Evolutionary conservation across 495 filamentous ascomycete species (phyloP), one percentile per base, ranked within the genome.

Genomic region (Entonaema liquescens): DNA sequence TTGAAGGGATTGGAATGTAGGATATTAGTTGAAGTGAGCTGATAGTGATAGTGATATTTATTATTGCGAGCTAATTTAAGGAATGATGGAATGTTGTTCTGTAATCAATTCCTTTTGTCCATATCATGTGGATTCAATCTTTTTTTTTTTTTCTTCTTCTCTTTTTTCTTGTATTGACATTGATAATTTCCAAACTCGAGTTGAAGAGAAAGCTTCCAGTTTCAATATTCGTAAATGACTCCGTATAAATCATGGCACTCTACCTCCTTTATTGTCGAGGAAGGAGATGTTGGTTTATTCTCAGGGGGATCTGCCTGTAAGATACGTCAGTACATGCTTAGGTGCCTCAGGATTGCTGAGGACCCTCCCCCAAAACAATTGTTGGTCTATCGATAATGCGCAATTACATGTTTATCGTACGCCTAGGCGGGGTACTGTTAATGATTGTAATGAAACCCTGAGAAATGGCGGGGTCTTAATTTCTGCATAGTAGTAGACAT

Each of bases 341-440:
- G 19, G 9, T 47, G 21, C 42, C 35, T 38, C 17, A 47, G n/a
- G 8, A 36, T 21, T 3, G 47, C 23, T 11, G 5, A 52, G 9
- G 23, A 15, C 25, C 23, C 25, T 13, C 13, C 28, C 49, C 49
- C 23, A 28, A 53, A 53, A 29, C 25, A 29, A 29, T n/a, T 15
- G 31, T 33, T 36, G 33, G 50, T 21, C 29, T 65, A 71, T 71
- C 68, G 70, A 72, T 68, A 65, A 68, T 68, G 65, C 64, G 55
- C 42, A 59, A 62, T 54, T 66, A 29, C 60, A 35, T 17, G 44
- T 26, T 38, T 47, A 23, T 56, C 57, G 38, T 15, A 50, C 21
- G 21, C 42, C 29, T 17, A 65, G 65, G 70, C 70, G 70, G 70
- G 65, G 70, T 68, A 63, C 35, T 55, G 17, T 5, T 5, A 47